Conservation (phyloP, 1,284 basidiomycete genomes). For the Inonotus hispidus region DNA sequence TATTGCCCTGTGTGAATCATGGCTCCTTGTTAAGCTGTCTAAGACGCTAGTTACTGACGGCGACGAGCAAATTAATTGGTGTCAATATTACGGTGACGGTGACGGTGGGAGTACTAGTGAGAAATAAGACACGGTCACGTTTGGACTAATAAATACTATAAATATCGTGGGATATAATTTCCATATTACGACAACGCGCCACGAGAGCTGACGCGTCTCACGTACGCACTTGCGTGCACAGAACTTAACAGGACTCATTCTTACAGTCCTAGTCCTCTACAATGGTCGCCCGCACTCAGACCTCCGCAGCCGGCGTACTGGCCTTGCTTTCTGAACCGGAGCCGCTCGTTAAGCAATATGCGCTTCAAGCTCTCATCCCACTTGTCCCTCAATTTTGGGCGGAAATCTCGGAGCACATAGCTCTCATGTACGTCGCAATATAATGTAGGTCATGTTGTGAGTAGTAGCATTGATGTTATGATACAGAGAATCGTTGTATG, state of each 20-base stretch:
- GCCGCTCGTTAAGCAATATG: constrained; percentile 82
- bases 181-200: neutral
- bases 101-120: no score
- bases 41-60: no score
- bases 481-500: constrained; percentile 82
- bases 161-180: neutral
- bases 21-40: no score
- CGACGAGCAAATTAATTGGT: no score
- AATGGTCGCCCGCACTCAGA: constrained; percentile 65
- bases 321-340: constrained; percentile 87
- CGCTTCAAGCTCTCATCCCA: constrained; percentile 74
- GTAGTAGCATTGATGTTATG: constrained; percentile 19
- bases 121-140: neutral
- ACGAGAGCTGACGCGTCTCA: constrained; percentile 18
- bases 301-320: constrained; percentile 84
- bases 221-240: neutral
- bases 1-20: no score
- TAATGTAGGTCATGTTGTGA: constrained; percentile 11
- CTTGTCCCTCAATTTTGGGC: constrained; percentile 95
- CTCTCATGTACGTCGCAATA: constrained; percentile 65
- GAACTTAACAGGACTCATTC: constrained; percentile 11
- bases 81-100: no score
- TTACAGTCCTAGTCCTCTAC: constrained; percentile 20
- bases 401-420: constrained; percentile 92
- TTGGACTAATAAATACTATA: neutral